phyloP scores from a whole-genome alignment of 768 basidiomycete genomes.

The Baorangia bicolor region DNA sequence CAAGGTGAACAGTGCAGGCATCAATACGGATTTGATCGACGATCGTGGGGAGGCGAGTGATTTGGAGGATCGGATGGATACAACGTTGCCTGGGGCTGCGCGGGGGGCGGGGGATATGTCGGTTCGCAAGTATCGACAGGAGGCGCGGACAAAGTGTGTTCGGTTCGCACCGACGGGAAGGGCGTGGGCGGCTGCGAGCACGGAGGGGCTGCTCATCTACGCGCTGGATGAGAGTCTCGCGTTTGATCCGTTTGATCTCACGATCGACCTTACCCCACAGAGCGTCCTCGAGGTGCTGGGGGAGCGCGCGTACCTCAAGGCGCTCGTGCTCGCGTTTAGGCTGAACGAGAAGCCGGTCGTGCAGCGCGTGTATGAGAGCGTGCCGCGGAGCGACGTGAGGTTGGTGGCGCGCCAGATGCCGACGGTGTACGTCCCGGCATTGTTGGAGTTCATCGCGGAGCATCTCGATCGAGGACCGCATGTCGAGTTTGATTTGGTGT shows the following conservation, averaged over 20 bases:
- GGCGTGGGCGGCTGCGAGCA: constrained; percentile 95
- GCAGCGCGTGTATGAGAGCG: constrained; percentile 76
- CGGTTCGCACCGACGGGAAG: constrained; percentile 92
- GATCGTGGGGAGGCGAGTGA: constrained; percentile 85
- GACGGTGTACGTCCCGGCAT: constrained; percentile 66
- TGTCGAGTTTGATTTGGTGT: constrained; percentile 90
- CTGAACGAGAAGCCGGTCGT: constrained; percentile 85
- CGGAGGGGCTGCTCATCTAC: constrained; percentile 93
- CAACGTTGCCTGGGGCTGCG: constrained; percentile 79
- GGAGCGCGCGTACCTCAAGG: constrained; percentile 77
- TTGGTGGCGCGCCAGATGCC: constrained; percentile 84
- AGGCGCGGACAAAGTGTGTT: constrained; percentile 91
- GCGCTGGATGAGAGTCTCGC: constrained; percentile 84
- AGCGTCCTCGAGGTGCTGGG: constrained; percentile 70
- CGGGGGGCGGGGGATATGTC: constrained; percentile 82
- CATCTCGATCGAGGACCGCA: constrained; percentile 87
- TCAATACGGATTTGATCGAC: constrained; percentile 81
- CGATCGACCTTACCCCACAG: constrained; percentile 93
- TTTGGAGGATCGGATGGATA: constrained; percentile 86
- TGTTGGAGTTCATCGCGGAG: constrained; percentile 79
- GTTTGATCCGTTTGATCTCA: constrained; percentile 97
- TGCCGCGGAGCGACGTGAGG: constrained; percentile 76
- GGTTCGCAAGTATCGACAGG: constrained; percentile 79
- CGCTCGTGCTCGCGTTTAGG: constrained; percentile 92
- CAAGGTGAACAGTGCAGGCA: constrained; percentile 85